These are phyloP conservation scores for Candida schatavii DNA, from an alignment of 805 yeast genomes.

Conservation along the genomic window DNA sequence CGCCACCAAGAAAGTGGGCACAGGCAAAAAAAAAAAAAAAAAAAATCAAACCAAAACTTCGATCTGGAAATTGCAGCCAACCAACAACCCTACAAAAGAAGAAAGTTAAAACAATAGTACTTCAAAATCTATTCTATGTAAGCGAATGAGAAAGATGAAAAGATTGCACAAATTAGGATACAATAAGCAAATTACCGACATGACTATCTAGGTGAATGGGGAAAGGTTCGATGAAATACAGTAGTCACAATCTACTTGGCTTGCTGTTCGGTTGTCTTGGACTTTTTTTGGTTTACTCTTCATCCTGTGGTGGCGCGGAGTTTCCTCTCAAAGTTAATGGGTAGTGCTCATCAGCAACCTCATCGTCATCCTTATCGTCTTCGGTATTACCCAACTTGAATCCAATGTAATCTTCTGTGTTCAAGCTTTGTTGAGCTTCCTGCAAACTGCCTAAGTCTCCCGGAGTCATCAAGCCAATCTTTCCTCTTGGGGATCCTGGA, in stretches of 20 bases:
- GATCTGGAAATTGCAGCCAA: no score
- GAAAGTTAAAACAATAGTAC: neutral
- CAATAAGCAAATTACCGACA: neutral
- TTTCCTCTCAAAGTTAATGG: conserved; percentile 51
- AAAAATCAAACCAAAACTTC: neutral
- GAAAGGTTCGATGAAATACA: no score
- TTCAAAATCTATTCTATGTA: neutral
- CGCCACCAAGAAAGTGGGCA: neutral
- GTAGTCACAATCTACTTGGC: no score
- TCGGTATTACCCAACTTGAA: conserved; percentile 45
- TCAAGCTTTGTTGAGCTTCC: conserved; percentile 71
- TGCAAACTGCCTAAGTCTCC: conserved; percentile 97
- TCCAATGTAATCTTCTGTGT: conserved; percentile 73
- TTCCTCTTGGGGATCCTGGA: conserved; percentile 93
- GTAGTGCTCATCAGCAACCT: conserved; percentile 33
- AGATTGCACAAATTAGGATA: neutral
- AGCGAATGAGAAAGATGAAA: neutral
- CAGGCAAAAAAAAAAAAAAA: neutral
- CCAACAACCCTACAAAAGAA: no score
- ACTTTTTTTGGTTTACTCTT: no score
- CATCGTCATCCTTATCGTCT: conserved; percentile 43
- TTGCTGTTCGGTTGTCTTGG: no score
- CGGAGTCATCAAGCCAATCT: conserved; percentile 84
- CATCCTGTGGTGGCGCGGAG: conserved; percentile 40
- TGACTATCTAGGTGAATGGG: no score